Base-by-base conservation (phyloP, 2,329 filamentous ascomycete genomes). In the Cordyceps pruinosa region DNA sequence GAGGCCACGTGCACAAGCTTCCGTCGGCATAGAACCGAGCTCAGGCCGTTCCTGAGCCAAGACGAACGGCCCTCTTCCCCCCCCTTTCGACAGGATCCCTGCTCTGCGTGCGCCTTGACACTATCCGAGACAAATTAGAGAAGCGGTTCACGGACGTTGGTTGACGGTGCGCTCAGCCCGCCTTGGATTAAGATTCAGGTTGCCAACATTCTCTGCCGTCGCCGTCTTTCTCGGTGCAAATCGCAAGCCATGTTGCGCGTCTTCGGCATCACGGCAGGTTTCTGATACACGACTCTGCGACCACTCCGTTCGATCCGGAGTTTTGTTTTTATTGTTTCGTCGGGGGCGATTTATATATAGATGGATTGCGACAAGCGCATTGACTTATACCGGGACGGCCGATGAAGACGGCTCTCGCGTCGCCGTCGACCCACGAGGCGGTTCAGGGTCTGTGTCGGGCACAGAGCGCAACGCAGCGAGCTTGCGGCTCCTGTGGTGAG, bases 81-180 rank as follows among this genome's bases (percentile, higher is more conserved):
- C 9, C 28, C 50, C 41, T 21, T 53, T 39, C 50, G 34, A 34
- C 25, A 19, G 25, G 13, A 35, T 45, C 39, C 50, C 35, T 32
- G n/a, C 37, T n/a, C 26, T 37, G 21, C 47, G 5, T 53, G 41
- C 51, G 42, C 52, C 52, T 55, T 55, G 52, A 47, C 52, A 8
- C 30, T 34, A 42, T 47, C 42, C 52, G 52, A 55, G 42, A 55
- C 52, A 55, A 21, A 30, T 30, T 39, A 39, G 37, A 21, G 52
- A 55, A 47, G 30, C n/a, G n/a, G 52, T 46, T 55, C 52, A 55
- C 52, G 52, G 52, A 55, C 52, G 30, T 47, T 21, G 44, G n/a
- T 15, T 13, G 30, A 12, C 42, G 52, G 52, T 55, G 52, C 52
- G 52, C 52, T 55, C 52, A 55, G 52, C 52, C 49, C 30, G 25